A percentile compares a stretch with the other conserved stretches of the same genome.
Conservation (phyloP, 2,329 filamentous ascomycete genomes). For the Cytospora piceae region DNA sequence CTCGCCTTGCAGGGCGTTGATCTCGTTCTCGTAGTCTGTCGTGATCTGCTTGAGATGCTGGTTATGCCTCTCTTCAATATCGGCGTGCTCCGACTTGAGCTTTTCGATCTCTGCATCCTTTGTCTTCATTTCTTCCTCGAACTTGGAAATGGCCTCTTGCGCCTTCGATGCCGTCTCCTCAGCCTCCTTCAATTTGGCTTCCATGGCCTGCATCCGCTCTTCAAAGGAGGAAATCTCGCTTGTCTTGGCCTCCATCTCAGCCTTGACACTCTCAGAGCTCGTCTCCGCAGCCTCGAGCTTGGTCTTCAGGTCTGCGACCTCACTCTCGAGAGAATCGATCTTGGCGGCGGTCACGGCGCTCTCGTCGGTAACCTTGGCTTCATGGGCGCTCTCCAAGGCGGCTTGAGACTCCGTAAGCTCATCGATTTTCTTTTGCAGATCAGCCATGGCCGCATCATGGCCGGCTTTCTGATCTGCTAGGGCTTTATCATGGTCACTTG, state of each 20-base stretch:
- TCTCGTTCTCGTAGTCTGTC: conserved; percentile 66
- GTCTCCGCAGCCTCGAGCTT: conserved; percentile 53
- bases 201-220: conserved; percentile 46
- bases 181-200: conserved; percentile 51
- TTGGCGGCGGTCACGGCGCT: conserved; percentile 49
- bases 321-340: conserved; percentile 55
- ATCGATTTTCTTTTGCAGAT: conserved; percentile 60
- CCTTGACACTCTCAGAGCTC: conserved; percentile 47
- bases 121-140: conserved; percentile 51
- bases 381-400: conserved; percentile 50
- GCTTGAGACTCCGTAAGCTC: conserved; percentile 53
- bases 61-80: conserved; percentile 53
- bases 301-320: conserved; percentile 55
- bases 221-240: conserved; percentile 45
- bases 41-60: conserved; percentile 62
- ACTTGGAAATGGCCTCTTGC: conserved; percentile 51
- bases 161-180: conserved; percentile 48
- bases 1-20: conserved; percentile 65
- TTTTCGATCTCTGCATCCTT: conserved; percentile 56
- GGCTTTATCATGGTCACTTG: conserved; percentile 52
- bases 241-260: conserved; percentile 50
- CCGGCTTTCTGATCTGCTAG: conserved; percentile 54
- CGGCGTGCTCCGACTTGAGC: conserved; percentile 53
- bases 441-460: conserved; percentile 52
- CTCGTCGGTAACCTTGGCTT: conserved; percentile 50